Percentiles rank a stretch among this genome's conserved stretches.
These are phyloP conservation scores for Cutaneotrichosporon cutaneum DNA, from an alignment of 1,284 basidiomycete species.

Conservation along the genomic window DNA sequence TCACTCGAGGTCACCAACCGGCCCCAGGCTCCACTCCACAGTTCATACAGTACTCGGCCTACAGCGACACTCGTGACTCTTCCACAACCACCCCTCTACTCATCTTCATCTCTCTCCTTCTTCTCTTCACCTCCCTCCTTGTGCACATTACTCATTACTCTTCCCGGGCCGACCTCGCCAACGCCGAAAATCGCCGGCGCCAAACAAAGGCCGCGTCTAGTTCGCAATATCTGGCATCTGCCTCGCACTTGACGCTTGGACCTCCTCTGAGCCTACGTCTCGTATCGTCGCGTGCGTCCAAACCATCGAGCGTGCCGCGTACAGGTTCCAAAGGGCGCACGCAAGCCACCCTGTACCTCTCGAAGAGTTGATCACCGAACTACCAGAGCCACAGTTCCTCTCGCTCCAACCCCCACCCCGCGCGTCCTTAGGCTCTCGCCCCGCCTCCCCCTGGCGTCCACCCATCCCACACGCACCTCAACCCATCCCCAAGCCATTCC, in stretches of 20 bases:
- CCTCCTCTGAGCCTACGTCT: not conserved
- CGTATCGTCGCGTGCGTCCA: not conserved
- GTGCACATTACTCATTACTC: not conserved
- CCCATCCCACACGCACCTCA: not conserved
- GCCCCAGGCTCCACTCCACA: no score
- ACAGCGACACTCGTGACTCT: no score
- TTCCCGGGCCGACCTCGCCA: not conserved
- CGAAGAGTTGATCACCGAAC: no score
- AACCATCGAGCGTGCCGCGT: not conserved
- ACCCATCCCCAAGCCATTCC: not conserved
- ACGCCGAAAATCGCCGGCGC: not conserved
- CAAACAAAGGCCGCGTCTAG: not conserved
- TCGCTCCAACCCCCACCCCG: no score
- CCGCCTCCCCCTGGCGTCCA: not conserved
- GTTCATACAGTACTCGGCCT: no score
- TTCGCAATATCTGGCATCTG: not conserved
- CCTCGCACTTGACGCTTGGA: not conserved
- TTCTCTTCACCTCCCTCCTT: not conserved
- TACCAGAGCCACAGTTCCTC: no score
- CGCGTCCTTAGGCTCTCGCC: not conserved
- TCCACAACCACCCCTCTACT: not conserved
- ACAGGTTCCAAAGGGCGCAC: not conserved
- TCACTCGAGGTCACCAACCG: no score
- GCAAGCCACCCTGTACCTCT: not conserved
- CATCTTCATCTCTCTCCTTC: not conserved